These are phyloP conservation scores for Pyracantha coccinea DNA, from an alignment of 331 rosid genomes.

Conservation along the genomic window DNA sequence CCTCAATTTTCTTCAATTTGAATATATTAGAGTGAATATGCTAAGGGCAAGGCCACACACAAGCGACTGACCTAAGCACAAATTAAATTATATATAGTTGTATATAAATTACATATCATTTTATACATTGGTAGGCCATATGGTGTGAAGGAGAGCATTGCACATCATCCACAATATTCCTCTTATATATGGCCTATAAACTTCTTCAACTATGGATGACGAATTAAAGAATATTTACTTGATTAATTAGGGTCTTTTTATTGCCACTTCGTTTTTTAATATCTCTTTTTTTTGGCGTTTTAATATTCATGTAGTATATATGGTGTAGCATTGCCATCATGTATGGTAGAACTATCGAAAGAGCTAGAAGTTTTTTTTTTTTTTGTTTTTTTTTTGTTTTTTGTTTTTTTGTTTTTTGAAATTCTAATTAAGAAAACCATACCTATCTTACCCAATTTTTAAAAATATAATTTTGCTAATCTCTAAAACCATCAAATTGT, in stretches of 20 bases:
- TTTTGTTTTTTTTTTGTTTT: too few species aligned
- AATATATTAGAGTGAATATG: not conserved
- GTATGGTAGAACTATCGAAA: not conserved
- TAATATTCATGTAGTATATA: not conserved
- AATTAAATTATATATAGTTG: not conserved
- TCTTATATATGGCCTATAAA: not conserved
- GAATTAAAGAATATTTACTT: not conserved
- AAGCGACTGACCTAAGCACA: not conserved
- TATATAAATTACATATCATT: not conserved
- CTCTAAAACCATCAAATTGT: not conserved
- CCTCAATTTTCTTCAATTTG: not conserved
- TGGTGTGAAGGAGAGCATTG: not conserved
- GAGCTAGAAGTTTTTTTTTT: too few species aligned
- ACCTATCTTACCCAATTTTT: not conserved
- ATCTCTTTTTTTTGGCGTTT: not conserved
- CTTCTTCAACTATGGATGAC: not conserved
- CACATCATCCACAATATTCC: not conserved
- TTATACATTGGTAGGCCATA: not conserved
- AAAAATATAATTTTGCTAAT: too few species aligned
- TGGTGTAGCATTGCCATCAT: not conserved
- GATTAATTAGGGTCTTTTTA: not conserved
- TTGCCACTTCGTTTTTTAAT: not conserved
- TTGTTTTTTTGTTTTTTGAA: too few species aligned
- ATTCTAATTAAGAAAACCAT: too few species aligned
- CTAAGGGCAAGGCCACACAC: not conserved